Percentiles rank a stretch among this genome's conserved stretches.
These are phyloP conservation scores for Mycena crocata DNA, from an alignment of 768 basidiomycete species.

Conservation along the genomic window DNA sequence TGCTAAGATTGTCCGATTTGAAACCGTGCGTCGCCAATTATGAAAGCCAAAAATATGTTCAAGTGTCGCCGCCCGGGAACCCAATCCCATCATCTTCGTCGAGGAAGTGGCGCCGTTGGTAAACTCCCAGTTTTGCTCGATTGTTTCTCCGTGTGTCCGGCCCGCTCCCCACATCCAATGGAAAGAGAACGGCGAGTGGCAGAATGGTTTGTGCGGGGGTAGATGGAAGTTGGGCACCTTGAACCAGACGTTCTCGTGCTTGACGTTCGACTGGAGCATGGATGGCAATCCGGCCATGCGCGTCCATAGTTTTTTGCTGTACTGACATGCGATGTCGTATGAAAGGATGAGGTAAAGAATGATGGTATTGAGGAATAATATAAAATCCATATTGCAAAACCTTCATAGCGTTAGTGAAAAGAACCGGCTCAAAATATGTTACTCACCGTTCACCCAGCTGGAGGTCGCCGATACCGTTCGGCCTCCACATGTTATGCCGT, in stretches of 20 bases:
- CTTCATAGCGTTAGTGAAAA: neutral
- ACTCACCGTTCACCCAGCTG: slow-evolving; percentile 34
- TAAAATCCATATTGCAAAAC: slow-evolving; percentile 19
- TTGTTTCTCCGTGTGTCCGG: slow-evolving; percentile 32
- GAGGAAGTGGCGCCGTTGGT: slow-evolving; percentile 25
- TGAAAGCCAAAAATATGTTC: neutral
- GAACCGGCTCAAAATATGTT: neutral
- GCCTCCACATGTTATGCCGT: too few species aligned
- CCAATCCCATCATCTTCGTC: slow-evolving; percentile 37
- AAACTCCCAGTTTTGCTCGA: too few species aligned
- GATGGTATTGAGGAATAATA: neutral
- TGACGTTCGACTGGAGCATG: neutral
- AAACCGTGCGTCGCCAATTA: neutral
- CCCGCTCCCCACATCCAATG: slow-evolving; percentile 28
- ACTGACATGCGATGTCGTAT: slow-evolving; percentile 41
- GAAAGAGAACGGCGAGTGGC: slow-evolving; percentile 29
- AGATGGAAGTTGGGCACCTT: slow-evolving; percentile 41
- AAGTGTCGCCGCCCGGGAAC: slow-evolving; percentile 3
- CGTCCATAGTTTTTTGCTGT: slow-evolving; percentile 23
- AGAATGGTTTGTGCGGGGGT: slow-evolving; percentile 26
- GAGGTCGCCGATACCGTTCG: slow-evolving; percentile 35
- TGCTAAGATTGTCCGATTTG: neutral
- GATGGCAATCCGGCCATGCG: slow-evolving; percentile 12
- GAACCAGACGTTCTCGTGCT: neutral
- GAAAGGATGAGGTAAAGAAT: slow-evolving; percentile 23